Percentiles rank a stretch among this genome's conserved stretches.
Conservation (phyloP, 2,329 filamentous ascomycete species). For the Apiospora phragmitis region DNA sequence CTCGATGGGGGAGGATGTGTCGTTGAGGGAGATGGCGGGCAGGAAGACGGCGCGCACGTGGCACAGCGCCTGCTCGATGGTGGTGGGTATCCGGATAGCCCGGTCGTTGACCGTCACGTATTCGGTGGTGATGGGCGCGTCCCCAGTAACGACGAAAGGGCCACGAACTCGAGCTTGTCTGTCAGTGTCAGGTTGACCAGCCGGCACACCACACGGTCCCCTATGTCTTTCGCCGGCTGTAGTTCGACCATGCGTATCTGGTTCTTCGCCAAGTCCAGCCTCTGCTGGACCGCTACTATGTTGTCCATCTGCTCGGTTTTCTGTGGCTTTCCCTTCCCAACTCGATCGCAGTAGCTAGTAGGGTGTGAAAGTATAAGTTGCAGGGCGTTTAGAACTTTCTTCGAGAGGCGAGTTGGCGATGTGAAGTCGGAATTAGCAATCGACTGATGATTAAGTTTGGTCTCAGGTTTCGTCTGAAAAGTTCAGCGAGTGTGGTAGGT, state of each 20-base stretch:
- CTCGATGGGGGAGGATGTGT: neutral
- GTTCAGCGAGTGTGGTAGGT: neutral
- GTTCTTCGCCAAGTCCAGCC: slow-evolving; percentile 22
- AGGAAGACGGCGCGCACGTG: slow-evolving; percentile 36
- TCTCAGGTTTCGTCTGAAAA: neutral
- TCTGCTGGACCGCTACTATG: neutral
- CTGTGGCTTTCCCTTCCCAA: neutral
- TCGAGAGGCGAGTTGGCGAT: neutral
- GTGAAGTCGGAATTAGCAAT: neutral
- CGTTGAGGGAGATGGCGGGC: slow-evolving; percentile 19
- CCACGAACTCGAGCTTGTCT: slow-evolving; percentile 16
- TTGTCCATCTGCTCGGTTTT: neutral
- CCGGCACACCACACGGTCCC: slow-evolving; percentile 34
- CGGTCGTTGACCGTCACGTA: slow-evolving; percentile 29
- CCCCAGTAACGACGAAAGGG: slow-evolving; percentile 16
- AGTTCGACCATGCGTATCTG: slow-evolving; percentile 37
- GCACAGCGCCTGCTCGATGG: slow-evolving; percentile 31
- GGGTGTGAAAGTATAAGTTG: neutral
- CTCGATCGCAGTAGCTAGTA: neutral
- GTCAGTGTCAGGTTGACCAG: slow-evolving; percentile 31
- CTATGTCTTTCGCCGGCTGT: slow-evolving; percentile 27
- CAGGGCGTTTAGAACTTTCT: neutral
- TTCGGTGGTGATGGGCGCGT: slow-evolving; percentile 25
- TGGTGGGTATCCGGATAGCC: slow-evolving; percentile 27
- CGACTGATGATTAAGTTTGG: neutral